Evolutionary conservation across 2,329 filamentous ascomycete species (phyloP).

Genomic region (Trichoderma sp.): DNA sequence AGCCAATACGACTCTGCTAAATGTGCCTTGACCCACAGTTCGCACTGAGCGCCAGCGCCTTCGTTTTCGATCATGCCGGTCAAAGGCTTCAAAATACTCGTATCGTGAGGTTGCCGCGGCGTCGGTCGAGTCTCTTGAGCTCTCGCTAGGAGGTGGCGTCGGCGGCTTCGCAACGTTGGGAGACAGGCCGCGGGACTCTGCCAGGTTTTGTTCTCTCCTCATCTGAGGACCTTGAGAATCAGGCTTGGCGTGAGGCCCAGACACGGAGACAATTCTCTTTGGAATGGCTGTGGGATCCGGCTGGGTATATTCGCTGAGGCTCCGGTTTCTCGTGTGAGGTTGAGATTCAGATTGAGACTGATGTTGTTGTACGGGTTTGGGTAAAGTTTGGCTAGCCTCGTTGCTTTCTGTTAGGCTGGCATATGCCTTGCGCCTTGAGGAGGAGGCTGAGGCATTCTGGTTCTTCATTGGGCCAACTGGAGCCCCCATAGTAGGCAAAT

Average conservation of each 20-base stretch:
- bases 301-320: conserved; percentile 83
- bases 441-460: conserved; percentile 48
- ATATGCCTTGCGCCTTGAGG: conserved; percentile 58
- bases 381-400: conserved; percentile 32
- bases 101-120: conserved; percentile 32
- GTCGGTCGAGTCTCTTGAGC: conserved; percentile 47
- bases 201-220: conserved; percentile 77
- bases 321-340: conserved; percentile 69
- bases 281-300: conserved; percentile 62
- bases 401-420: conserved; percentile 35
- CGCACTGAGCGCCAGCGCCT: conserved; percentile 78
- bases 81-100: conserved; percentile 70
- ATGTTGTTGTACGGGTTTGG: conserved; percentile 24
- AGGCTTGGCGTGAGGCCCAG: conserved; percentile 54
- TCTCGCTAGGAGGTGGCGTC: conserved; percentile 81
- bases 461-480: conserved; percentile 53
- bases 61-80: conserved; percentile 65
- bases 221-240: conserved; percentile 45
- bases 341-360: conserved; percentile 43
- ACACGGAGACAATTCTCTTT: conserved; percentile 72
- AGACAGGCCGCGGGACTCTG: conserved; percentile 72
- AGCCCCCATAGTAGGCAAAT: conserved; percentile 47
- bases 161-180: conserved; percentile 61
- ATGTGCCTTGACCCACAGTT: conserved; percentile 85
- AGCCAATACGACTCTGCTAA: conserved; percentile 89